Evolutionary conservation across 2,329 filamentous ascomycete species (phyloP), one percentile per base, ranked within the genome.

Genomic region (Paraconiothyrium sp.): DNA sequence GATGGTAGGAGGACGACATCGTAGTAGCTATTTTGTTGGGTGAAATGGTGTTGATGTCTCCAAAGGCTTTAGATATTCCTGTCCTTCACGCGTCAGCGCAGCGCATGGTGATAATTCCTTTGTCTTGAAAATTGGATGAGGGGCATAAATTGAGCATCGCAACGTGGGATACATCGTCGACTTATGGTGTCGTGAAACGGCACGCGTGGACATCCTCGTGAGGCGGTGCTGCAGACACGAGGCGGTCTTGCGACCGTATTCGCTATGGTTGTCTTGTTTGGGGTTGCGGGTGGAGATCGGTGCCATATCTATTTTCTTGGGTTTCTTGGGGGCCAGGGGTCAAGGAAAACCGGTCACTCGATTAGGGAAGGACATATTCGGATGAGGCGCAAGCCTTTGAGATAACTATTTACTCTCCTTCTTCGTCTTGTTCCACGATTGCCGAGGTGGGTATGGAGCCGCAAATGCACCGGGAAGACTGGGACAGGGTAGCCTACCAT

Each of bases 191-290:
- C 35, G 13, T 44, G 27, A 22, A 44, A 30, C 27, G 35, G 13
- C 14, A 39, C 37, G 52, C 39, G 52, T 55, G 39, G 20, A 32
- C 27, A 55, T 37, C 39, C 52, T 46, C 24, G 39, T n/a, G 52
- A 44, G 52, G 52, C 52, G 52, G 39, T 46, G 52, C 30, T 55
- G n/a, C 52, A 55, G 39, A 46, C 39, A 46, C 52, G 39, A 55
- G 52, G 52, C 39, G 39, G 39, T 34, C 34, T 39, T 34, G 52
- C 39, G 34, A 35, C 27, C 52, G 39, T 55, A 55, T 55, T 55
- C 52, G 52, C 37, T 55, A 55, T 44, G 52, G 24, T 22, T 55
- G 16, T 44, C 52, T 55, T 34, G 22, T 30, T 54, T 32, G 24
- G 39, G 51, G 16, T n/a, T 32, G 46, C 13, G 10, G 22, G 34